These are phyloP conservation scores for Candida boleticola DNA, from an alignment of 805 yeast species.

Conservation along the genomic window DNA sequence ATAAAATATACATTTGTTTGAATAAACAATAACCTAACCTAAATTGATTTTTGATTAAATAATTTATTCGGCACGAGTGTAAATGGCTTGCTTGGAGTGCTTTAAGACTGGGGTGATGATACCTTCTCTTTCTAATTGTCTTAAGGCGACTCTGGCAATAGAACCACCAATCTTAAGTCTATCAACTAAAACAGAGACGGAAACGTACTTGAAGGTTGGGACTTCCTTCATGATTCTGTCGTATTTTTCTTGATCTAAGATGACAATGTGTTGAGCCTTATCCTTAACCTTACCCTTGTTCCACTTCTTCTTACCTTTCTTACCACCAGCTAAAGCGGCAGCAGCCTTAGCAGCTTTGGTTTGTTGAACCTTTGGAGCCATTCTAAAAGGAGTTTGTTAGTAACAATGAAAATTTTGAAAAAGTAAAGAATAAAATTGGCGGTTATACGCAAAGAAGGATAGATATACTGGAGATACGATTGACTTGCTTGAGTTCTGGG, in stretches of 20 bases:
- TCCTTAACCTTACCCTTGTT: conserved; percentile 99
- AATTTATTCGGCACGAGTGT: conserved; percentile 67
- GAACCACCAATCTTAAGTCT: conserved; percentile 99
- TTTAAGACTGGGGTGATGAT: conserved; percentile 88
- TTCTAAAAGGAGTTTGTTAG: conserved; percentile 43
- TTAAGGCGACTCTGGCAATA: conserved; percentile 95
- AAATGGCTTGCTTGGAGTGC: conserved; percentile 96
- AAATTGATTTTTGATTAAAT: conserved; percentile 3
- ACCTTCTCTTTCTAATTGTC: conserved; percentile 93
- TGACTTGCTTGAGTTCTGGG: too few species aligned
- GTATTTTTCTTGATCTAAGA: conserved; percentile 96
- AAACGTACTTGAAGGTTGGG: conserved; percentile 97
- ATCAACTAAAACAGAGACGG: conserved; percentile 97
- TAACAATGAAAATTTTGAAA: conserved; percentile 7
- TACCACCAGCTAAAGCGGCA: conserved; percentile 99
- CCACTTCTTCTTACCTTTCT: conserved; percentile 99
- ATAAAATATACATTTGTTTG: conserved; percentile 5
- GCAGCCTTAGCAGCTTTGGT: conserved; percentile 99
- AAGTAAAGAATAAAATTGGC: neutral
- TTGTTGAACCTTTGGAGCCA: conserved; percentile 99
- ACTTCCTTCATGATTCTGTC: conserved; percentile 99
- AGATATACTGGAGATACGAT: too few species aligned
- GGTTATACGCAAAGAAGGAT: too few species aligned
- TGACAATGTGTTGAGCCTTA: conserved; percentile 97
- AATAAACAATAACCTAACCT: conserved; percentile 1